Conservation (phyloP, 2,329 filamentous ascomycete genomes). For the Ophiostoma piceae region DNA sequence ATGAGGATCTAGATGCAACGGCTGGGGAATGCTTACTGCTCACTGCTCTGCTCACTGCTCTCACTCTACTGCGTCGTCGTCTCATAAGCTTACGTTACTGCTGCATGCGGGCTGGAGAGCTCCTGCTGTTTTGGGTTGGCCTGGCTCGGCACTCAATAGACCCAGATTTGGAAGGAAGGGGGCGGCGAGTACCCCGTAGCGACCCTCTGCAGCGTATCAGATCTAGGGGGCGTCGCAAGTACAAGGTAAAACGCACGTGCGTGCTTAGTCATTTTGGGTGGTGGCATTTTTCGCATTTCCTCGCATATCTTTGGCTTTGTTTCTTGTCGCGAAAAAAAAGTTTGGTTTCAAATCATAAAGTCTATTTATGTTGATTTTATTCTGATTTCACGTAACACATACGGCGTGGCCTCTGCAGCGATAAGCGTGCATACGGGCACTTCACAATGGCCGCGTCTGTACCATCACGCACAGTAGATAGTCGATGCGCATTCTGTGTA, state of each 20-base stretch:
- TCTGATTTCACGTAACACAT: not conserved
- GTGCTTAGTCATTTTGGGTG: not conserved
- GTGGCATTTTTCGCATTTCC: no score
- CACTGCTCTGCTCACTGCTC: not conserved
- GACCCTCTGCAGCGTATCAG: not conserved
- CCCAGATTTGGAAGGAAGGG: slow-evolving; percentile 4
- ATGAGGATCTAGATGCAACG: not conserved
- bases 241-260: not conserved
- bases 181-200: not conserved
- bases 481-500: not conserved
- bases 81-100: not conserved
- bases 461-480: not conserved
- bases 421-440: not conserved
- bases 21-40: not conserved
- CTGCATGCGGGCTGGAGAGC: slow-evolving; percentile 3
- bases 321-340: not conserved
- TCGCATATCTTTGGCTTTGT: not conserved
- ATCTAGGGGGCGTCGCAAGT: slow-evolving; percentile 10
- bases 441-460: not conserved
- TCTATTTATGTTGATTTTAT: no score
- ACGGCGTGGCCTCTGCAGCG: not conserved
- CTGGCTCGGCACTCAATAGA: slow-evolving; percentile 4
- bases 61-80: not conserved
- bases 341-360: no score
- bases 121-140: slow-evolving; percentile 17